Evolutionary conservation across 345 rosid genomes (phyloP).

Genomic region (Eucalyptus albens): DNA sequence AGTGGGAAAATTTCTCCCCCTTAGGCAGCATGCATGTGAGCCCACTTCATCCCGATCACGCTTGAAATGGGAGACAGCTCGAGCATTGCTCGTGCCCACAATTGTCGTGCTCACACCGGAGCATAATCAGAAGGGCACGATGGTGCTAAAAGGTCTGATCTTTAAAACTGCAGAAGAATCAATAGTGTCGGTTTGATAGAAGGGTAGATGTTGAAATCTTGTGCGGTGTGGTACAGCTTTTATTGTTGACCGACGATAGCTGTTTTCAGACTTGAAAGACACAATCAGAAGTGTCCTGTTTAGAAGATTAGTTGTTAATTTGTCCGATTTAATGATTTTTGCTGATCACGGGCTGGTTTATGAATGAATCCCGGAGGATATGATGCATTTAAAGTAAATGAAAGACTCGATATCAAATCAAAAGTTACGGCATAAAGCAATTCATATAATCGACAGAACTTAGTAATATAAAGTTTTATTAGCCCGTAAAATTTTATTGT

Average conservation of each 20-base stretch:
- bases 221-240: neutral
- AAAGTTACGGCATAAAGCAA: neutral
- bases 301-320: neutral
- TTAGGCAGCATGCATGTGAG: fast-evolving
- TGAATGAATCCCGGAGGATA: neutral
- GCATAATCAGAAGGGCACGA: too few species aligned
- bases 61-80: too few species aligned
- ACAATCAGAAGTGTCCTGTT: neutral
- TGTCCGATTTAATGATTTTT: neutral
- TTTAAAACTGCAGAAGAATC: neutral
- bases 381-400: neutral
- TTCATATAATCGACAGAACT: neutral
- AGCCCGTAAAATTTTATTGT: neutral
- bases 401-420: neutral
- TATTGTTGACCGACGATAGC: neutral
- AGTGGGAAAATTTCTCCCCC: too few species aligned
- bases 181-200: neutral
- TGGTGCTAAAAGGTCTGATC: neutral
- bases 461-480: neutral
- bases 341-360: fast-evolving
- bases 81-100: too few species aligned
- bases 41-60: too few species aligned
- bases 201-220: neutral
- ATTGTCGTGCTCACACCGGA: too few species aligned
- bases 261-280: neutral